Percentiles rank a stretch among this genome's conserved stretches.
Evolutionary conservation across 2,329 filamentous ascomycete species (phyloP).

Genomic region (Colletotrichum somersetense): DNA sequence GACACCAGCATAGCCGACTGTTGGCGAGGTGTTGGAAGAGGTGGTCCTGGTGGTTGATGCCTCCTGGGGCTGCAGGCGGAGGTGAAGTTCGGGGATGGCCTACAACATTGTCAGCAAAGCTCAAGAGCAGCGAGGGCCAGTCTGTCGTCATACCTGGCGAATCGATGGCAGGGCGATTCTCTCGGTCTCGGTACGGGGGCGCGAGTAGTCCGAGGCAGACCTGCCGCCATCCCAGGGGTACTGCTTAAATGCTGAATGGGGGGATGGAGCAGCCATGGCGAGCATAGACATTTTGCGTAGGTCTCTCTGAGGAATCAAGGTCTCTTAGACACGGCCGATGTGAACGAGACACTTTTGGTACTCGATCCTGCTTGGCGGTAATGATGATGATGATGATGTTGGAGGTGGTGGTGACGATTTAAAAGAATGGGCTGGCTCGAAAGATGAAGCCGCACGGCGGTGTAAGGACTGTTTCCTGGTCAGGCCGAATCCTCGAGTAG

Average conservation of each 20-base stretch:
- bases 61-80: constrained; percentile 52
- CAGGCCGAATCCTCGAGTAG: background rate
- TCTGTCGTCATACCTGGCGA: constrained; percentile 60
- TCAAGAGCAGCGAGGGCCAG: constrained; percentile 17
- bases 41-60: constrained; percentile 48
- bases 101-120: constrained; percentile 42
- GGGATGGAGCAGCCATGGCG: constrained; percentile 59
- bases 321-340: constrained; percentile 39
- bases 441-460: constrained; percentile 44
- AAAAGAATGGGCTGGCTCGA: constrained; percentile 40
- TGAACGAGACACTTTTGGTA: constrained; percentile 43
- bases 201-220: constrained; percentile 50
- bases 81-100: constrained; percentile 61
- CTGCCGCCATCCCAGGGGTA: constrained; percentile 56
- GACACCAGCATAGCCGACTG: constrained; percentile 47
- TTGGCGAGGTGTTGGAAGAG: constrained; percentile 53
- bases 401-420: constrained; percentile 41
- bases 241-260: constrained; percentile 57
- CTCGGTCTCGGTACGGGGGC: constrained; percentile 55
- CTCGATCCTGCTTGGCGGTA: constrained; percentile 56
- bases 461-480: constrained; percentile 26
- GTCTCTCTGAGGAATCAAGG: constrained; percentile 44
- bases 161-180: constrained; percentile 64
- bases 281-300: constrained; percentile 63
- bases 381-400: constrained; percentile 23